Conservation (phyloP, 257 asterid species). For the Plantago elongata region DNA sequence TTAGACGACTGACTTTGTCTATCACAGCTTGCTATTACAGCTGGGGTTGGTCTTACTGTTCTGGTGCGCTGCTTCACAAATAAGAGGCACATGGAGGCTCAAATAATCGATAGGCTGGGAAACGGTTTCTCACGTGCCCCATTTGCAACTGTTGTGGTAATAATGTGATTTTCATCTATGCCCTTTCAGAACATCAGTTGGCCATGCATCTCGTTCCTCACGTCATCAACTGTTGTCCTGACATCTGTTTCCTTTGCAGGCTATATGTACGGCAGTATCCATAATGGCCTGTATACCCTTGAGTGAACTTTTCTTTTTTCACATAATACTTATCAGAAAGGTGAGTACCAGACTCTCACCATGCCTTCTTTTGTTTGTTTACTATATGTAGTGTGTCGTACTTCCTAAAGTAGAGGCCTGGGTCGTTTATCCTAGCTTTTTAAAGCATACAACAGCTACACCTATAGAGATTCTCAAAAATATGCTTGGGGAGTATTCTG, state of each 20-base stretch:
- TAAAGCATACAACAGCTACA: too few relatives aligned
- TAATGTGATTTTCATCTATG: slow-evolving; percentile 6
- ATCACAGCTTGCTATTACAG: slow-evolving; percentile 74
- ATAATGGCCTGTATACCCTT: slow-evolving; percentile 87
- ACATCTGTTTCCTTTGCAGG: slow-evolving; percentile 44
- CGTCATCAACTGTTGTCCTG: too few relatives aligned
- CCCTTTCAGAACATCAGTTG: slow-evolving; percentile 9
- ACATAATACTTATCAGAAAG: slow-evolving; percentile 88
- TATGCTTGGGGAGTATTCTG: too few relatives aligned
- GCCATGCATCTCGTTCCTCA: too few relatives aligned
- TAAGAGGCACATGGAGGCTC: slow-evolving; percentile 70
- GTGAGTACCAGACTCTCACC: slow-evolving; percentile 23
- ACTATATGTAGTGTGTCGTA: too few relatives aligned
- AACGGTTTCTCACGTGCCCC: slow-evolving; percentile 98
- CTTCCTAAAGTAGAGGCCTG: too few relatives aligned
- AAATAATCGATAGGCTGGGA: slow-evolving; percentile 85
- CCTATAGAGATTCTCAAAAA: too few relatives aligned
- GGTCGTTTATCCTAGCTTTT: too few relatives aligned
- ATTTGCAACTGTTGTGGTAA: slow-evolving; percentile 97
- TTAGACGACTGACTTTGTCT: slow-evolving; percentile 18
- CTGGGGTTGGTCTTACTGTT: slow-evolving; percentile 86
- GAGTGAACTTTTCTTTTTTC: slow-evolving; percentile 98
- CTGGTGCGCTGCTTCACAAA: slow-evolving; percentile 76
- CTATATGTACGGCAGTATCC: slow-evolving; percentile 84
- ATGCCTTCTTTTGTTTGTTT: too few relatives aligned